A percentile compares a stretch with the other conserved stretches of the same genome.
Conservation (phyloP, 768 basidiomycete genomes). For the Paxillus involutus region DNA sequence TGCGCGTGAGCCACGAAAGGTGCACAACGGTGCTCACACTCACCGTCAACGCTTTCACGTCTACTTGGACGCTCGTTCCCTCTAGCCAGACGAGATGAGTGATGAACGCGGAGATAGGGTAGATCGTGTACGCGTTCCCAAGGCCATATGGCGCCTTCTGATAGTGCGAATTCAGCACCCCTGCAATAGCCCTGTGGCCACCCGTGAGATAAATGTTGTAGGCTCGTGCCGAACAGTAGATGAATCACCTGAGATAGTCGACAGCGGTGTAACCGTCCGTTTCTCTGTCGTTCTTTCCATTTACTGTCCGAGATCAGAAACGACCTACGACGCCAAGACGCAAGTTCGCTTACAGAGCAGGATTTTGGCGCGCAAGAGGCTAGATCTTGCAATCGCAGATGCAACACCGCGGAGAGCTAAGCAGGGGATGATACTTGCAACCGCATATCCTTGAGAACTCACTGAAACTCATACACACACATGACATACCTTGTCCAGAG, state of each 20-base stretch:
- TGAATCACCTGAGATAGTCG: slow-evolving; percentile 74
- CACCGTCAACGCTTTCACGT: slow-evolving; percentile 62
- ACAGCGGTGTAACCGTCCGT: slow-evolving; percentile 81
- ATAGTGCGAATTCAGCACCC: slow-evolving; percentile 67
- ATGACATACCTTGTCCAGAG: slow-evolving; percentile 81
- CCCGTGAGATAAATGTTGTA: slow-evolving; percentile 8
- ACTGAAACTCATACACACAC: background rate
- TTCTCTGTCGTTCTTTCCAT: slow-evolving; percentile 86
- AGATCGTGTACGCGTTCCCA: slow-evolving; percentile 58
- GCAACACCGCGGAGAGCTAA: slow-evolving; percentile 83
- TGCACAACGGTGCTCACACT: slow-evolving; percentile 22
- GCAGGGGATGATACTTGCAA: slow-evolving; percentile 81
- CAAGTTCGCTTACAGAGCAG: slow-evolving; percentile 63
- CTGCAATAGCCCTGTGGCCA: slow-evolving; percentile 56
- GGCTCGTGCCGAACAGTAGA: slow-evolving; percentile 2
- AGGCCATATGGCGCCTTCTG: slow-evolving; percentile 50
- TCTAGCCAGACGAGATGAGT: slow-evolving; percentile 83
- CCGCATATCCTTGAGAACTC: slow-evolving; percentile 3
- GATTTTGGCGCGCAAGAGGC: slow-evolving; percentile 72
- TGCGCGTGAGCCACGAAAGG: background rate
- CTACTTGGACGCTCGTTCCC: slow-evolving; percentile 60
- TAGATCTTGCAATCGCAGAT: slow-evolving; percentile 71
- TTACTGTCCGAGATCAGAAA: slow-evolving; percentile 54
- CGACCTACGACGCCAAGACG: background rate
- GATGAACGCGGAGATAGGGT: slow-evolving; percentile 78